These are phyloP conservation scores for Cordyceps cateniannulata DNA, from an alignment of 2,329 filamentous ascomycete species.

Conservation along the genomic window DNA sequence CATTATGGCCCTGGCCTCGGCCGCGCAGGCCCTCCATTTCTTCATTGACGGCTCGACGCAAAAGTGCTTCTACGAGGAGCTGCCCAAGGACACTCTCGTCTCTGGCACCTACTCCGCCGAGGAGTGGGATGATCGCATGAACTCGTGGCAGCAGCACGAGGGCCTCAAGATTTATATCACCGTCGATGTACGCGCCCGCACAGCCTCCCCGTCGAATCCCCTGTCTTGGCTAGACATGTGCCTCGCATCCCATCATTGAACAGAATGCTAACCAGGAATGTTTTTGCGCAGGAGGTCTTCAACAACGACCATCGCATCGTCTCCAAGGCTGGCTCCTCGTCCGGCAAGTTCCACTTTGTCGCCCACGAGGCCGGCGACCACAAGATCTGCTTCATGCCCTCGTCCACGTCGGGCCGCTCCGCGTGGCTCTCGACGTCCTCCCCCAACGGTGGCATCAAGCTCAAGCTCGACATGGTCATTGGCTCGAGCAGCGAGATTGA, in stretches of 20 bases:
- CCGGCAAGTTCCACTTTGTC: conserved; percentile 90
- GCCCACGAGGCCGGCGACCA: conserved; percentile 93
- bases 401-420: conserved; percentile 60
- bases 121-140: conserved; percentile 68
- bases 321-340: conserved; percentile 67
- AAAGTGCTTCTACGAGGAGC: conserved; percentile 97
- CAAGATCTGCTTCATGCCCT: conserved; percentile 87
- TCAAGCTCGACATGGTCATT: conserved; percentile 86
- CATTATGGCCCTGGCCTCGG: conserved; percentile 57
- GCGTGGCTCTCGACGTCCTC: conserved; percentile 65
- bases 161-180: conserved; percentile 82
- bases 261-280: conserved; percentile 12
- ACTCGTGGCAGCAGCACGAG: conserved; percentile 64
- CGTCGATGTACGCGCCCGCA: conserved; percentile 59
- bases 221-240: background rate
- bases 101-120: conserved; percentile 87
- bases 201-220: background rate
- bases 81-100: conserved; percentile 94
- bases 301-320: conserved; percentile 97
- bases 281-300: conserved; percentile 68
- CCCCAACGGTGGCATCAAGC: conserved; percentile 69
- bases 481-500: conserved; percentile 93
- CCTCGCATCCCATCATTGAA: background rate
- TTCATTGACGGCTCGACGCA: conserved; percentile 80
- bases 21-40: conserved; percentile 84